phyloP scores from a whole-genome alignment of 129 eudicot species.

The Ambrosia trifida region DNA sequence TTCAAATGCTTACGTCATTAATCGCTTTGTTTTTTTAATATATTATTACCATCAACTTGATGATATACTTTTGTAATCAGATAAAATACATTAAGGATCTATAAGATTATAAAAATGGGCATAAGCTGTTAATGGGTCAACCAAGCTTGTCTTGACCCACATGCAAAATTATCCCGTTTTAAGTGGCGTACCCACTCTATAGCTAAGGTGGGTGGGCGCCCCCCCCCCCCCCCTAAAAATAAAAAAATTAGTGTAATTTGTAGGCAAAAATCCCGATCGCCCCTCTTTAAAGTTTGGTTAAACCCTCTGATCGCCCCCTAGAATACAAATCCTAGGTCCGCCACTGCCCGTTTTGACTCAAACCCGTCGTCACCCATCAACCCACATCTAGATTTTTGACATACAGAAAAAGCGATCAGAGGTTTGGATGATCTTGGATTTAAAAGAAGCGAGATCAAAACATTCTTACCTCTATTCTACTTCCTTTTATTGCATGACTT shows the following conservation, averaged over 20 bases:
- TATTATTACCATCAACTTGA: neutral
- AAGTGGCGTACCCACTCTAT: no score
- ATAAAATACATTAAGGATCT: neutral
- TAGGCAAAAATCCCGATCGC: no score
- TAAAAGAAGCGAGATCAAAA: neutral
- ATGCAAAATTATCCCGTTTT: neutral
- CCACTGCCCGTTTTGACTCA: conserved; percentile 3
- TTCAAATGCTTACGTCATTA: neutral
- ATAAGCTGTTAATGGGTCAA: neutral
- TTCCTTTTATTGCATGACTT: conserved; percentile 49
- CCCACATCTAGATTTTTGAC: neutral
- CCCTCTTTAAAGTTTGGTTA: no score
- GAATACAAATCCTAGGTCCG: no score
- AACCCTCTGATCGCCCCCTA: no score
- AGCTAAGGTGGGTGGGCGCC: no score
- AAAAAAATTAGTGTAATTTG: no score
- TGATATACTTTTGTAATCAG: neutral
- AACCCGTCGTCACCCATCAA: neutral
- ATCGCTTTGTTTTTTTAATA: neutral
- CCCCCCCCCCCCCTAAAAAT: no score
- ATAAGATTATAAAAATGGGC: neutral
- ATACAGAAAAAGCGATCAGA: neutral
- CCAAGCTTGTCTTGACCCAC: neutral
- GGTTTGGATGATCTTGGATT: neutral
- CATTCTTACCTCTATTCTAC: conserved; percentile 46